Conservation (phyloP, 2,329 filamentous ascomycete species). For the Tolypocladium tropicale region DNA sequence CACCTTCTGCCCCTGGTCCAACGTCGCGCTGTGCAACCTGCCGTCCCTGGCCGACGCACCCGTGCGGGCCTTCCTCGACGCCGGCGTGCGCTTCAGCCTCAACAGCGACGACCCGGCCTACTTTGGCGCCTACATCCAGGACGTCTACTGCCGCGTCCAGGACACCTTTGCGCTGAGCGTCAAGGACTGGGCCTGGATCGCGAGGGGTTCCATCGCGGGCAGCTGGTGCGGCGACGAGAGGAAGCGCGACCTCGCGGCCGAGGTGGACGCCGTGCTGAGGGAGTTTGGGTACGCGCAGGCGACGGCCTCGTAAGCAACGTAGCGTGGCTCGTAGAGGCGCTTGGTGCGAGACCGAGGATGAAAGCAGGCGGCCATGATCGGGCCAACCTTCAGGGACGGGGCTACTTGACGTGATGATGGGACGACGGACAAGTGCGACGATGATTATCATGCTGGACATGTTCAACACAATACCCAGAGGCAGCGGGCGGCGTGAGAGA, state of each 20-base stretch:
- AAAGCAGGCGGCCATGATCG: background rate
- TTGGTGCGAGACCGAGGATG: too few relatives aligned
- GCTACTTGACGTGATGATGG: background rate
- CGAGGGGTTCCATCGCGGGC: constrained; percentile 49
- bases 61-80: background rate
- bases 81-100: background rate
- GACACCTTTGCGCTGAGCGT: constrained; percentile 54
- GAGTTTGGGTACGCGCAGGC: background rate
- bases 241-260: constrained; percentile 28
- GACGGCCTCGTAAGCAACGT: background rate
- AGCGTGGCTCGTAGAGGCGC: background rate
- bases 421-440: background rate
- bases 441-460: background rate
- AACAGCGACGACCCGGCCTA: background rate
- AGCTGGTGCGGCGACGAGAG: constrained; percentile 59
- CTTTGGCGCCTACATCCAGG: background rate
- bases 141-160: constrained; percentile 50
- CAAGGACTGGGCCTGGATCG: constrained; percentile 58
- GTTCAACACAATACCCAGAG: background rate
- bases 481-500: too few relatives aligned
- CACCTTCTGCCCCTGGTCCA: constrained; percentile 65
- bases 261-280: background rate
- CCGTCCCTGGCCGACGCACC: constrained; percentile 4
- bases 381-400: background rate
- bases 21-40: constrained; percentile 36